Percentiles rank a stretch among this genome's conserved stretches.
Conservation (phyloP, 2,329 filamentous ascomycete species). For the Penicillium sp. region DNA sequence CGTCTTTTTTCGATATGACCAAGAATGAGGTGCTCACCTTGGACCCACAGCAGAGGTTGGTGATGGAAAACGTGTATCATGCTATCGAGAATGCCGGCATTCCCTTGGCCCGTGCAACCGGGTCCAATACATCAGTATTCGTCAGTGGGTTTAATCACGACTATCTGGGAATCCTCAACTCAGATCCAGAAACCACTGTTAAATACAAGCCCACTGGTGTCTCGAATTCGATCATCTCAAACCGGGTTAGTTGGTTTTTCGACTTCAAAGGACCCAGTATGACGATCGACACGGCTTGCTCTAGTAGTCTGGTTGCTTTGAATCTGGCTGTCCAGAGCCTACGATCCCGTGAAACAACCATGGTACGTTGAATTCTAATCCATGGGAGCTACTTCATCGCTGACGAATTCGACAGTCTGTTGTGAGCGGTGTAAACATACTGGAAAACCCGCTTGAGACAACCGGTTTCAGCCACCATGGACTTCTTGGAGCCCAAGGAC, state of each 20-base stretch:
- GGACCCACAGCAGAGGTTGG: constrained; percentile 40
- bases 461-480: constrained; percentile 40
- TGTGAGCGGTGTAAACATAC: constrained; percentile 43
- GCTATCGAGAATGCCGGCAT: constrained; percentile 37
- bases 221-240: constrained; percentile 25
- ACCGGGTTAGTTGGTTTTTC: constrained; percentile 31
- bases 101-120: constrained; percentile 26
- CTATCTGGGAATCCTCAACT: constrained; percentile 27
- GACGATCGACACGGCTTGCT: constrained; percentile 48
- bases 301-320: constrained; percentile 41
- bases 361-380: constrained; percentile 18
- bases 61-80: constrained; percentile 41
- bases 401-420: constrained; percentile 28
- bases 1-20: constrained; percentile 36
- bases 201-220: constrained; percentile 30
- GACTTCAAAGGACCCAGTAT: constrained; percentile 35
- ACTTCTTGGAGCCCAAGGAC: constrained; percentile 41
- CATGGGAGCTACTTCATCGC: background rate
- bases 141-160: constrained; percentile 33
- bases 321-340: constrained; percentile 44
- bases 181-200: constrained; percentile 25
- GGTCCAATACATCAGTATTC: constrained; percentile 32
- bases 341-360: constrained; percentile 24
- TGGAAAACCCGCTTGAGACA: constrained; percentile 37
- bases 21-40: constrained; percentile 31